A percentile compares a stretch with the other conserved stretches of the same genome.
These are phyloP conservation scores for Zoysia japonica DNA, from an alignment of 176 grass and related monocot genomes.

Conservation along the genomic window DNA sequence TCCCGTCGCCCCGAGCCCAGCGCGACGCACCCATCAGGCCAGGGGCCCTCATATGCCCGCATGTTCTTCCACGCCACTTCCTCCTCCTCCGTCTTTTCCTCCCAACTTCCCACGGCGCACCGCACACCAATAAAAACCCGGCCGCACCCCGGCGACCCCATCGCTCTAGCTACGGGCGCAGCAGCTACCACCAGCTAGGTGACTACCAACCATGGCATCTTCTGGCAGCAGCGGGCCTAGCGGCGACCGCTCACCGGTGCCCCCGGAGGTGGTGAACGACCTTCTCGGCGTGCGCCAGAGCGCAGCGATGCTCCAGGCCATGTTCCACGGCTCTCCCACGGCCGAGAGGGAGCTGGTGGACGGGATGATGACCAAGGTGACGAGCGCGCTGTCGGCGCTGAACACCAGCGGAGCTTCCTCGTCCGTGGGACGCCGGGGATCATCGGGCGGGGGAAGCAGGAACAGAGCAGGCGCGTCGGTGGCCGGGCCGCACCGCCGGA, in stretches of 20 bases:
- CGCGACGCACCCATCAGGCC: not conserved
- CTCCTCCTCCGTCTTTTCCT: constrained; percentile 31
- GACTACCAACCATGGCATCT: constrained; percentile 21
- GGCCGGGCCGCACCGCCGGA: constrained; percentile 36
- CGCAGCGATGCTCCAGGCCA: constrained; percentile 33
- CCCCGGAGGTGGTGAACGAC: not conserved
- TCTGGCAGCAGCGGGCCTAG: not conserved
- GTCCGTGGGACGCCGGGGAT: not conserved
- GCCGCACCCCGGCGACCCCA: constrained; percentile 8
- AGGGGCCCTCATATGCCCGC: constrained; percentile 7
- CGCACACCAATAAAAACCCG: constrained; percentile 47
- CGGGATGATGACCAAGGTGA: constrained; percentile 41
- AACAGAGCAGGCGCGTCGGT: not conserved
- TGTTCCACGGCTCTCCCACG: constrained; percentile 23
- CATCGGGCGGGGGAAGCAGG: constrained; percentile 13
- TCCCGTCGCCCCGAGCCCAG: not conserved
- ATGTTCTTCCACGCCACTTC: constrained; percentile 39
- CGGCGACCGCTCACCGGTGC: not conserved
- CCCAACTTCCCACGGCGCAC: constrained; percentile 29
- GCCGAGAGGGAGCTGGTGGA: constrained; percentile 28
- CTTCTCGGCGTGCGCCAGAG: constrained; percentile 28
- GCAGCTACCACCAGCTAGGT: not conserved
- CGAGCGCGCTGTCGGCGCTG: constrained; percentile 38
- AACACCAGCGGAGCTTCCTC: not conserved
- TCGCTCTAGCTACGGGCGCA: not conserved